Evolutionary conservation across 352 stramenopile species (phyloP), one percentile per base, ranked within the genome.

Genomic region (Thalassiosira exigua): DNA sequence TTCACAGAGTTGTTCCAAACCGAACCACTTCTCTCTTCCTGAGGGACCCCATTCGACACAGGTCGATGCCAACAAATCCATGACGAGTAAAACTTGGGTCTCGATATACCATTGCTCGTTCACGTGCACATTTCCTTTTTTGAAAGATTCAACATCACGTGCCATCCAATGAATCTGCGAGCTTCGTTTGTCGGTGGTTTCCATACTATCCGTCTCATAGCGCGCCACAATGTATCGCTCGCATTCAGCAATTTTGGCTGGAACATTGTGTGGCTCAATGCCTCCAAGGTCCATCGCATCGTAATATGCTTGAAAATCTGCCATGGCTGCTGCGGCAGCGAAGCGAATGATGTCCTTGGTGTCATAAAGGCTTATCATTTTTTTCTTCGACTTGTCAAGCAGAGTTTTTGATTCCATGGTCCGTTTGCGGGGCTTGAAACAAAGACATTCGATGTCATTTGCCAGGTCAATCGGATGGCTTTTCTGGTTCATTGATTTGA

Each of bases 51-150:
- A 81, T 41, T 75, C 36, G 57, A 83, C 48, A 66, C 57, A 65
- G 24, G 1, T 67, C 27, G 64, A 67, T 26, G 62, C 68, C 19
- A 86, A 56, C 17, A 5, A 27, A 39, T 87, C 52, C 11, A 79
- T 32, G 22, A 84, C 58, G 33, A 69, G 33, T 5, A 85, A 22
- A 36, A 89, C 60, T 67, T 89, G 82, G 66, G 76, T 73, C n/a
- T 75, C 24, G 12, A 87, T 51, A 53, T 89, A 89, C 74, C 79
- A 87, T 39, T 67, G 32, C 48, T 62, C 39, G 69, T 86, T 76
- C 7, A 89, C 33, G 39, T 58, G 58, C 30, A 60, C 53, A 32
- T 41, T 22, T 33, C 69, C 52, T 69, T 48, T 50, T 48, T 62
- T 56, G 56, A 80, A 64, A 30, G 74, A 46, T 33, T 82, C 67